phyloP scores from a whole-genome alignment of 768 basidiomycete species.

The Punctularia strigosozonata region DNA sequence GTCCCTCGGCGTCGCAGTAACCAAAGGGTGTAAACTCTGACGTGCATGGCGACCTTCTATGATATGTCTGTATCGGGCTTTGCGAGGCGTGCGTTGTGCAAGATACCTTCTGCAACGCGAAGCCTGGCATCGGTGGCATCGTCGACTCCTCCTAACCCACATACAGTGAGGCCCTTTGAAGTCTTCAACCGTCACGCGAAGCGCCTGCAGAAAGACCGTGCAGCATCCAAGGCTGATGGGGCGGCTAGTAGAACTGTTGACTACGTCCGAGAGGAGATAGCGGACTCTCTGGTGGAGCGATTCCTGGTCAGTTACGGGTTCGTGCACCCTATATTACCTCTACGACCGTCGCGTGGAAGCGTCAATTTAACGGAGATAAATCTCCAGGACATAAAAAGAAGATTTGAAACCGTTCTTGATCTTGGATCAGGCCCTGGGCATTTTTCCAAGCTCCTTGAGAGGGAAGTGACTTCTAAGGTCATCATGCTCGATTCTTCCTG shows the following conservation, averaged over 20 bases:
- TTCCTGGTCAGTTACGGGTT: slow-evolving; percentile 46
- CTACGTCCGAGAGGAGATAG: slow-evolving; percentile 85
- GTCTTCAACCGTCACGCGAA: slow-evolving; percentile 85
- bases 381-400: slow-evolving; percentile 78
- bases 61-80: no score
- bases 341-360: no score
- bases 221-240: slow-evolving; percentile 46
- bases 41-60: no score
- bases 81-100: no score
- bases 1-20: no score
- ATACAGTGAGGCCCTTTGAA: slow-evolving; percentile 53
- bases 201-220: slow-evolving; percentile 63
- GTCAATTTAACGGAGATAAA: no score
- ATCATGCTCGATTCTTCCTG: slow-evolving; percentile 84
- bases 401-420: slow-evolving; percentile 72
- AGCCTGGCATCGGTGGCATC: slow-evolving; percentile 32
- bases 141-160: slow-evolving; percentile 27
- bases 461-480: slow-evolving; percentile 53
- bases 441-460: slow-evolving; percentile 73
- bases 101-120: no score
- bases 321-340: no score
- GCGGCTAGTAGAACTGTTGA: slow-evolving; percentile 68
- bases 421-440: slow-evolving; percentile 88
- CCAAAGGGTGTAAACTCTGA: no score
- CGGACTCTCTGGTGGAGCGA: slow-evolving; percentile 83